Conservation (phyloP, 2,329 filamentous ascomycete species). For the Aspergillus sojae region DNA sequence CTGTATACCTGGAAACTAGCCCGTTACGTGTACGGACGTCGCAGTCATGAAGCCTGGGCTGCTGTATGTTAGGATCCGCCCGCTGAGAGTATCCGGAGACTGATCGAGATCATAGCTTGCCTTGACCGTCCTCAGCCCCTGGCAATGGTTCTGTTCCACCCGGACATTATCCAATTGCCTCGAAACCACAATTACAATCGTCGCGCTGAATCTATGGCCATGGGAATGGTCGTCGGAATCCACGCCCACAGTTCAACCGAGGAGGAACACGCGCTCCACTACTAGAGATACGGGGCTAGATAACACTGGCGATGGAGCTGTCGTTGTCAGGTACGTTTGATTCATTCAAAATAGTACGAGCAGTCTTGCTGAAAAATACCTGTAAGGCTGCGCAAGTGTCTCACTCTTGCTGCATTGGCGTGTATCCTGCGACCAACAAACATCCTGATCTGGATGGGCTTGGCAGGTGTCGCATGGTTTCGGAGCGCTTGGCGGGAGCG, state of each 20-base stretch:
- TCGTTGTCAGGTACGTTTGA: conserved; percentile 29
- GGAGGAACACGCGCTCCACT: conserved; percentile 4
- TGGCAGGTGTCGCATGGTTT: conserved; percentile 60
- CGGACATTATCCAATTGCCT: conserved; percentile 92
- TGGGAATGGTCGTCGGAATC: conserved; percentile 68
- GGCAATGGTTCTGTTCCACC: conserved; percentile 96
- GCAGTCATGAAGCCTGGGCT: conserved; percentile 66
- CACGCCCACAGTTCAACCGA: conserved; percentile 36
- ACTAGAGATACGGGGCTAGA: too few relatives aligned
- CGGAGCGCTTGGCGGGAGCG: conserved; percentile 48
- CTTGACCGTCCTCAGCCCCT: conserved; percentile 75
- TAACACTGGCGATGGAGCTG: conserved; percentile 8
- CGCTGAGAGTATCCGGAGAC: background rate
- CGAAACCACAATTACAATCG: conserved; percentile 82
- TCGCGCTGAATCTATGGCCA: conserved; percentile 81
- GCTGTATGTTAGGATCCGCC: conserved; percentile 56
- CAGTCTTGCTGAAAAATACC: background rate
- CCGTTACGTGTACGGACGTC: conserved; percentile 67
- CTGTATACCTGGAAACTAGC: conserved; percentile 87
- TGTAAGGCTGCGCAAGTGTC: conserved; percentile 62
- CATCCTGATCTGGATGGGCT: conserved; percentile 75
- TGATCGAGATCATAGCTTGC: conserved; percentile 58
- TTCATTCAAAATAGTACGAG: too few relatives aligned
- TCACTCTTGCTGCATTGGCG: conserved; percentile 77
- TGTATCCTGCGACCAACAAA: conserved; percentile 91